A percentile compares a stretch with the other conserved stretches of the same genome.
These are phyloP conservation scores for Breviolum minutum DNA, from an alignment of 73 alveolate genomes.

Conservation along the genomic window DNA sequence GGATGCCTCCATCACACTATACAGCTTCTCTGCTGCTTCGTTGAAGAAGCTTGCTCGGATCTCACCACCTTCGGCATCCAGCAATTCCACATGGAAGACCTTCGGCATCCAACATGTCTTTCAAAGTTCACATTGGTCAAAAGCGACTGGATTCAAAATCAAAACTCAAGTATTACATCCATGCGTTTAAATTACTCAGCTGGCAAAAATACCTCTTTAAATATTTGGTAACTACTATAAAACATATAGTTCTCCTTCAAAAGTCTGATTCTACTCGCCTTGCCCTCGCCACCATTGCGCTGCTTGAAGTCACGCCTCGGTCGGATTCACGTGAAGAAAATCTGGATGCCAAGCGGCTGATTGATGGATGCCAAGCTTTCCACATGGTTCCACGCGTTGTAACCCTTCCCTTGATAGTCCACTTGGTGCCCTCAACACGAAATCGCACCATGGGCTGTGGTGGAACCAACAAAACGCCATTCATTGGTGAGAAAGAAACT, in stretches of 20 bases:
- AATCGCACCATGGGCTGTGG: not conserved
- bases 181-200: too few relatives aligned
- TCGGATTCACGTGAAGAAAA: not conserved
- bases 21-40: conserved; percentile 72
- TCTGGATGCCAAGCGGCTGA: not conserved
- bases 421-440: conserved; percentile 33
- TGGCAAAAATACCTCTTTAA: too few relatives aligned
- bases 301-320: conserved; percentile 43
- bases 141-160: too few relatives aligned
- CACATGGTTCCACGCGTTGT: conserved; percentile 53
- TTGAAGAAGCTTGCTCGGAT: conserved; percentile 91
- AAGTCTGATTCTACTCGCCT: not conserved
- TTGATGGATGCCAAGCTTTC: not conserved
- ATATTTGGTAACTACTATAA: too few relatives aligned
- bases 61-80: conserved; percentile 89
- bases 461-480: not conserved
- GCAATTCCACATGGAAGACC: conserved; percentile 78
- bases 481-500: not conserved
- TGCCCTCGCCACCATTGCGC: conserved; percentile 79
- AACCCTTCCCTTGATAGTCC: conserved; percentile 91
- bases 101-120: not conserved
- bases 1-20: conserved; percentile 28
- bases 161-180: too few relatives aligned
- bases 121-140: too few relatives aligned
- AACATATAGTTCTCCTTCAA: too few relatives aligned